Evolutionary conservation across 345 rosid species (phyloP).

Genomic region (Salix viminalis): DNA sequence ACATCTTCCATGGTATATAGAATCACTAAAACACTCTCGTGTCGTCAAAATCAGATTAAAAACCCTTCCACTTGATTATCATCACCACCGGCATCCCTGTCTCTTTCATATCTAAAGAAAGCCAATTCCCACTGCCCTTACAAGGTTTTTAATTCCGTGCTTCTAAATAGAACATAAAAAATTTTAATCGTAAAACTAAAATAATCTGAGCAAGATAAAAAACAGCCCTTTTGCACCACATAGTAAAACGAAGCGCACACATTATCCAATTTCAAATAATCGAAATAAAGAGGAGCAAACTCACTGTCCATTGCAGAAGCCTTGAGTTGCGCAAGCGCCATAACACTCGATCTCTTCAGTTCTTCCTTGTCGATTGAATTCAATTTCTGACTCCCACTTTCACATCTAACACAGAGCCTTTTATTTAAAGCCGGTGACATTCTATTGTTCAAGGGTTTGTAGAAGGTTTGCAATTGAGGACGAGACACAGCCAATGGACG

Average conservation of each 20-base stretch:
- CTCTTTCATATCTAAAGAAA: neutral
- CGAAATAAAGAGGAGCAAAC: neutral
- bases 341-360: neutral
- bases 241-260: neutral
- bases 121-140: neutral
- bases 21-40: neutral
- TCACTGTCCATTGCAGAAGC: constrained; percentile 16
- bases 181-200: neutral
- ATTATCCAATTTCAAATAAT: neutral
- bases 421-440: neutral
- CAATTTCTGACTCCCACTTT: neutral
- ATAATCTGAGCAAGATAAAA: neutral
- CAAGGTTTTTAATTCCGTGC: neutral
- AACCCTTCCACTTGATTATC: neutral
- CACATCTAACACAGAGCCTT: constrained; percentile 5
- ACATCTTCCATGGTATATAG: neutral
- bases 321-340: constrained; percentile 26
- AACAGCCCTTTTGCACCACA: neutral
- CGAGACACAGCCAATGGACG: neutral
- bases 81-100: neutral
- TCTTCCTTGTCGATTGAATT: constrained; percentile 3
- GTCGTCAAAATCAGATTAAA: neutral
- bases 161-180: neutral
- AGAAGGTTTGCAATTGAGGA: neutral
- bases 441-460: neutral